Base-by-base conservation (phyloP, 257 asterid genomes). In the Solanum tarijense region DNA sequence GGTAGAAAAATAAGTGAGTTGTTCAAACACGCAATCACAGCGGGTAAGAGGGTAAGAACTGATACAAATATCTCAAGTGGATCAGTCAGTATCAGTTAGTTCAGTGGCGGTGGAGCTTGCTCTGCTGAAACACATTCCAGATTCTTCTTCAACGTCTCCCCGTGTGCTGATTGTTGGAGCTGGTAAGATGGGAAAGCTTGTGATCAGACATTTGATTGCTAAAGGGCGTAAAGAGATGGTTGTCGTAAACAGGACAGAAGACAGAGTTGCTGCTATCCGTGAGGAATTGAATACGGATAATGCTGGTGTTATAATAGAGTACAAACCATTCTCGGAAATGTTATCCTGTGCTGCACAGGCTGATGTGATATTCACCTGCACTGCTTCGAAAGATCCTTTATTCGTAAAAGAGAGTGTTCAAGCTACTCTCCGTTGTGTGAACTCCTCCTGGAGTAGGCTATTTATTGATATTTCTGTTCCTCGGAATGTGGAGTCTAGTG, bases 41-140 rank as follows among this genome's bases (percentile, higher is more conserved):
- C 93, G 32, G 99, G 99, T 39, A 96, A 95, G 91, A 94, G 99
- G n/a, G 99, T 96, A n/a, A 93, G 99, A 88, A 93, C 98, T 12
- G 98, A 95, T 85, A 96, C 98, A 34, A 94, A 86, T 85, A 96
- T 94, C 84, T 92, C 99, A 8, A 87, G 93, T 4, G 99, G 99
- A 32, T 94, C 99, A 0, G 98, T 94, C 99, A 0, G 98, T 96
- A 38, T 96, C 99, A 11, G 98, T 96, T 86, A 95, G 99, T 89
- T 95, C 99, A 41, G 98, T 98, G 48, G 96, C 99, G n/a, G 98
- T 95, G 69, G 98, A 96, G 91, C 98, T 96, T 87, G 98, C 98
- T 71, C 87, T 93, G 90, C 87, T 90, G 94, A 96, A 96, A 86
- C 95, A 68, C 0, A 13, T 95, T 94, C 97, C 96, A 9, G 92